Conservation (phyloP, 2,329 filamentous ascomycete species). For the Ascocoryne sarcoides region DNA sequence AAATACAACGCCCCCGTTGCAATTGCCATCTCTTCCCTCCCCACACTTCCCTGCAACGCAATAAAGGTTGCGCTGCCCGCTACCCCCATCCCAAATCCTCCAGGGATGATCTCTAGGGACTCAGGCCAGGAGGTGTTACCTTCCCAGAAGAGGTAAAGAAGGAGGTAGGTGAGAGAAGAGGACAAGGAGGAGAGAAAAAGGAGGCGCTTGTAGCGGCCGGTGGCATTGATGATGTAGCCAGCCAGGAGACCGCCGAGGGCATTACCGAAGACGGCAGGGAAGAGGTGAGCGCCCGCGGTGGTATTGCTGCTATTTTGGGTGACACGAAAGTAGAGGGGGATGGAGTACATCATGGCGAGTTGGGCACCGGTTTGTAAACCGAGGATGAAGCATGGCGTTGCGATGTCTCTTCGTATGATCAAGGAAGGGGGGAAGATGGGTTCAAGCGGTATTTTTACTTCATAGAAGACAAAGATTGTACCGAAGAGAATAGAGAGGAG, state of each 20-base stretch:
- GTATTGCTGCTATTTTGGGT: conserved; percentile 49
- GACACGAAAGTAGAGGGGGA: conserved; percentile 63
- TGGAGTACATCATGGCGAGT: conserved; percentile 52
- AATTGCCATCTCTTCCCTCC: conserved; percentile 38
- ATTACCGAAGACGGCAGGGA: conserved; percentile 61
- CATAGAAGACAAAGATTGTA: conserved; percentile 23
- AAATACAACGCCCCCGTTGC: conserved; percentile 41
- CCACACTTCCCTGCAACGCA: conserved; percentile 38
- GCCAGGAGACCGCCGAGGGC: conserved; percentile 53
- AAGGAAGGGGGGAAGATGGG: conserved; percentile 52
- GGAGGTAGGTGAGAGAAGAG: conserved; percentile 40
- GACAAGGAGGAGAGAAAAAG: conserved; percentile 42
- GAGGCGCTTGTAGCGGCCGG: conserved; percentile 49
- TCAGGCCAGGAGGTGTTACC: conserved; percentile 47
- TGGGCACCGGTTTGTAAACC: conserved; percentile 49
- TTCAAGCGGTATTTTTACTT: conserved; percentile 38
- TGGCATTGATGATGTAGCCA: conserved; percentile 37
- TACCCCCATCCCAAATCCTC: conserved; percentile 43
- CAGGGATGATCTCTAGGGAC: conserved; percentile 50
- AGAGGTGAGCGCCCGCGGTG: conserved; percentile 48
- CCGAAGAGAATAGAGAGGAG: conserved; percentile 24
- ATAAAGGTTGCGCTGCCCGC: conserved; percentile 39
- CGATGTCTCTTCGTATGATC: conserved; percentile 41
- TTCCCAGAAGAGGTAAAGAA: conserved; percentile 50
- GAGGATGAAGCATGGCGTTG: conserved; percentile 44